Conservation (phyloP, 257 asterid species). For the Salvia miltiorrhiza region DNA sequence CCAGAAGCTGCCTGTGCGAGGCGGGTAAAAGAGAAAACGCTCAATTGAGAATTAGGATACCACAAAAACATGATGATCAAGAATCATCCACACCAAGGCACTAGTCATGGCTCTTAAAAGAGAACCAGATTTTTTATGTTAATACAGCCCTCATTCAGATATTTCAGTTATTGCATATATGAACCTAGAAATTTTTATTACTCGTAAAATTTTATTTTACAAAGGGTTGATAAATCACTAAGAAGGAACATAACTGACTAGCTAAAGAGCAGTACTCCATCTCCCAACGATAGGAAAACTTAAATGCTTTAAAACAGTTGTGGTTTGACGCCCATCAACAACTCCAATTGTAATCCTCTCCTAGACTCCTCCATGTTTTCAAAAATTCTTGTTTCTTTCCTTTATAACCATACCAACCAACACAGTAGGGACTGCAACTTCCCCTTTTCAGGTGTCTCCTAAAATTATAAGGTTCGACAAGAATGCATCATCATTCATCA, state of each 20-base stretch:
- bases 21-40: slow-evolving; percentile 6
- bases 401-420: not conserved
- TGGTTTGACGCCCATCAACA: not conserved
- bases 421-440: not conserved
- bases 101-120: not conserved
- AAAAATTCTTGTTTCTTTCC: not conserved
- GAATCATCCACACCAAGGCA: slow-evolving; percentile 11
- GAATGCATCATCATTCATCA: not conserved
- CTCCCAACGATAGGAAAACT: not conserved
- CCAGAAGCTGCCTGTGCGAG: slow-evolving; percentile 94
- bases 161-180: not conserved
- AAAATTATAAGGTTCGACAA: not conserved
- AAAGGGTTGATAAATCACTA: not conserved
- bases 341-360: not conserved
- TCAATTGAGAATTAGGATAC: slow-evolving; percentile 6
- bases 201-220: not conserved
- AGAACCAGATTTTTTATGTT: slow-evolving; percentile 3
- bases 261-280: not conserved
- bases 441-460: not conserved
- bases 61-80: not conserved
- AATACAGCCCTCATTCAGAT: not conserved
- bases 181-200: not conserved
- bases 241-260: not conserved
- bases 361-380: not conserved
- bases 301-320: not conserved